phyloP scores from a whole-genome alignment of 495 filamentous ascomycete genomes.

The Neurospora sp. region DNA sequence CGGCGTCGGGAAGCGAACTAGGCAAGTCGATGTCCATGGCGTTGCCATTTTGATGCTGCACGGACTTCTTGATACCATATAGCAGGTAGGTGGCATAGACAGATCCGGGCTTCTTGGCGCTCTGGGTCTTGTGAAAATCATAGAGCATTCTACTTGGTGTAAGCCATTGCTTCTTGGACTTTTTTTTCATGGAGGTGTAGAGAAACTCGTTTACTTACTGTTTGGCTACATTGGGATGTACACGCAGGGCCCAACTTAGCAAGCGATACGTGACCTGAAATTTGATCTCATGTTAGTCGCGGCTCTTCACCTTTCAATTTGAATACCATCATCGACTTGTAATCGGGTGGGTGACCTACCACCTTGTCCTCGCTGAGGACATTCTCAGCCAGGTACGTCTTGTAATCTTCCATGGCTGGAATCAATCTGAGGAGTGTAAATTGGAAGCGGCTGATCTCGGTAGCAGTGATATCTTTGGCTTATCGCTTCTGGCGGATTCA shows the following conservation, averaged over 20 bases:
- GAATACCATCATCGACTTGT: not conserved
- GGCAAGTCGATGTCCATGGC: slow-evolving; percentile 68
- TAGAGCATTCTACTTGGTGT: slow-evolving; percentile 62
- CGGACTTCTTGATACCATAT: slow-evolving; percentile 45
- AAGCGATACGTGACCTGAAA: slow-evolving; percentile 73
- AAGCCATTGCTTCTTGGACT: not conserved
- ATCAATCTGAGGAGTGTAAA: not conserved
- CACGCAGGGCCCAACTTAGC: slow-evolving; percentile 65
- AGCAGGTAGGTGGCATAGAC: slow-evolving; percentile 86
- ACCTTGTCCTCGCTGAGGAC: slow-evolving; percentile 68
- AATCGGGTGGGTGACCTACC: slow-evolving; percentile 37
- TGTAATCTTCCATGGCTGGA: slow-evolving; percentile 44
- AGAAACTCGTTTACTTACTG: slow-evolving; percentile 13
- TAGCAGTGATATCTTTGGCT: not conserved
- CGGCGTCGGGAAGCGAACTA: slow-evolving; percentile 54
- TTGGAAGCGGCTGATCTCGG: not conserved
- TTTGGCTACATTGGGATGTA: slow-evolving; percentile 58
- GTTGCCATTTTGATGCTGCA: slow-evolving; percentile 23
- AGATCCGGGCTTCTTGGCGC: slow-evolving; percentile 58
- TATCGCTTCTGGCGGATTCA: not conserved
- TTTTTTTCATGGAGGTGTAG: not conserved
- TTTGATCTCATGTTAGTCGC: not conserved
- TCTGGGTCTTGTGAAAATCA: slow-evolving; percentile 76
- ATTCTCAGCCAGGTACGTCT: slow-evolving; percentile 59
- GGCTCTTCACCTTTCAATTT: not conserved